phyloP scores from a whole-genome alignment of 2,329 filamentous ascomycete species.

The Fusarium sp. region DNA sequence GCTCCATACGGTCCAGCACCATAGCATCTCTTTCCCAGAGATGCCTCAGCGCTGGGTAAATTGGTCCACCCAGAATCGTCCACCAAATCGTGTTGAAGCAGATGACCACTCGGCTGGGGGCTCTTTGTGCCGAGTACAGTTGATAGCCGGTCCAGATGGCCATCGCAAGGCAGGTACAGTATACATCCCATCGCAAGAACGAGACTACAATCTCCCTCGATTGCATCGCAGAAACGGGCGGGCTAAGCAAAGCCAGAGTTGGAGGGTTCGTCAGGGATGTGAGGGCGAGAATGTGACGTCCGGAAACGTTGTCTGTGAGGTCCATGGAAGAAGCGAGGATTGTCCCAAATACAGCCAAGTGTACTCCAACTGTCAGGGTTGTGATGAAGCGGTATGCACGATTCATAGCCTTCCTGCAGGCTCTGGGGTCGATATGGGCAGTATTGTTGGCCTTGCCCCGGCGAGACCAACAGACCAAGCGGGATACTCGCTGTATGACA shows the following conservation, averaged over 20 bases:
- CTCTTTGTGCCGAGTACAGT: not conserved
- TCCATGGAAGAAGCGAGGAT: conserved; percentile 6
- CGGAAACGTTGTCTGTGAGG: conserved; percentile 3
- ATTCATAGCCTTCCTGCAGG: not conserved
- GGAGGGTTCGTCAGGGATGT: conserved; percentile 25
- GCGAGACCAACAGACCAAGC: not conserved
- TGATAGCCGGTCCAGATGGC: conserved; percentile 29
- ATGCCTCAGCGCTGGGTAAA: conserved; percentile 29
- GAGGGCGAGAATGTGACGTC: conserved; percentile 15
- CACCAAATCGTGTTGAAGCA: not conserved
- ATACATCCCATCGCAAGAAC: conserved; percentile 36
- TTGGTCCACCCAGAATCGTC: conserved; percentile 25
- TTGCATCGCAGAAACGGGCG: conserved; percentile 7
- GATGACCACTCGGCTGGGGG: not conserved
- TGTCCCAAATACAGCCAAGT: conserved; percentile 11
- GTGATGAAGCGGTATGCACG: conserved; percentile 22
- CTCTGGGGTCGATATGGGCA: not conserved
- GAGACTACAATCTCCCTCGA: conserved; percentile 29
- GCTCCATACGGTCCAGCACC: not conserved
- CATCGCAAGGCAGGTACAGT: conserved; percentile 32
- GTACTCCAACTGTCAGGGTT: not conserved
- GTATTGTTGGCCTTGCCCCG: not conserved
- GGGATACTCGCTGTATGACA: not conserved
- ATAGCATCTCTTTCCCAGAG: conserved; percentile 26
- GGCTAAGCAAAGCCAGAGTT: conserved; percentile 18